Conservation (phyloP, 2,329 filamentous ascomycete species). For the Laburnicola sp. region DNA sequence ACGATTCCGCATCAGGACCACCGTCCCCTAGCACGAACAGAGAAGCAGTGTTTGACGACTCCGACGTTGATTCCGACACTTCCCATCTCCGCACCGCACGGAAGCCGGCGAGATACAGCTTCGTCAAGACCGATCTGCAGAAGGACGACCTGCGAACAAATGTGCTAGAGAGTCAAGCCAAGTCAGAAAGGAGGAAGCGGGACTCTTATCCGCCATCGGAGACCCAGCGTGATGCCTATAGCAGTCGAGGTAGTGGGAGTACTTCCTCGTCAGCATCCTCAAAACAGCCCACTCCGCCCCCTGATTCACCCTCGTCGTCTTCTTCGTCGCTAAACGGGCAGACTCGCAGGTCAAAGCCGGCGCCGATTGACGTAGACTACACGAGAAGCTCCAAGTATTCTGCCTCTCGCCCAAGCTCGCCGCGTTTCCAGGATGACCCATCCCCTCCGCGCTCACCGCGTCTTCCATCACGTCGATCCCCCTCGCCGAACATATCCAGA, state of each 20-base stretch:
- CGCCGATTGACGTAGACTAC: constrained; percentile 24
- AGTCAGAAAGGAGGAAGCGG: constrained; percentile 19
- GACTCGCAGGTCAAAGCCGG: constrained; percentile 20
- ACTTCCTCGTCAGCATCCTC: constrained; percentile 30
- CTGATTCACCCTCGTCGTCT: constrained; percentile 39
- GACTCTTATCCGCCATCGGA: constrained; percentile 21
- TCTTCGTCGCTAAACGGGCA: constrained; percentile 33
- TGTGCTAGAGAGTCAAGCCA: constrained; percentile 24
- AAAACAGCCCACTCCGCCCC: constrained; percentile 25
- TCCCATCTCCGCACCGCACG: constrained; percentile 33
- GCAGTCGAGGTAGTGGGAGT: constrained; percentile 12
- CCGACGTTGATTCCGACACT: constrained; percentile 33
- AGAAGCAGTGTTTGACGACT: constrained; percentile 38
- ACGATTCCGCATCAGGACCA: constrained; percentile 21
- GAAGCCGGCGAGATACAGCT: constrained; percentile 45
- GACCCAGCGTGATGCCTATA: constrained; percentile 18
- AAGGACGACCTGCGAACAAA: constrained; percentile 39
- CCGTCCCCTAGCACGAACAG: constrained; percentile 21
- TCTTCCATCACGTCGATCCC: constrained; percentile 27
- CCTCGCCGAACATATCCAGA: constrained; percentile 30
- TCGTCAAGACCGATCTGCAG: constrained; percentile 42
- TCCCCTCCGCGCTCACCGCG: constrained; percentile 37
- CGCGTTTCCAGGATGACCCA: constrained; percentile 20
- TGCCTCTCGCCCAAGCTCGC: constrained; percentile 33
- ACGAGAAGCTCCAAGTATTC: constrained; percentile 15